Evolutionary conservation across 495 filamentous ascomycete genomes (phyloP).

Genomic region (Melanomma pulvis-pyrius): DNA sequence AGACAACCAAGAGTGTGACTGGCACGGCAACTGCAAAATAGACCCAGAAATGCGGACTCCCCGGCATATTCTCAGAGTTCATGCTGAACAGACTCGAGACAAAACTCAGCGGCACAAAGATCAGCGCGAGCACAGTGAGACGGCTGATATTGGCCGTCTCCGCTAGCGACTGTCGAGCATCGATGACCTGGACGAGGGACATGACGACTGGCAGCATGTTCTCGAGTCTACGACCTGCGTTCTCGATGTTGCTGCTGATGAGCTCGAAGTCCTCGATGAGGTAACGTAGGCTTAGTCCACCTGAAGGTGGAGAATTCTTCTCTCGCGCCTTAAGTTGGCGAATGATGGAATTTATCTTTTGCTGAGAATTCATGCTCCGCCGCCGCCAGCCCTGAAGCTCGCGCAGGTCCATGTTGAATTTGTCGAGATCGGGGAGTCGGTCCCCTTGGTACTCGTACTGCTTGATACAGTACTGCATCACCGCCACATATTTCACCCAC

Average conservation of each 20-base stretch:
- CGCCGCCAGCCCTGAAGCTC: conserved; percentile 17
- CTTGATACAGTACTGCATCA: conserved; percentile 26
- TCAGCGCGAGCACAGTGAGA: conserved; percentile 44
- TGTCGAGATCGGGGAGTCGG: conserved; percentile 8
- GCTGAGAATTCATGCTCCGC: conserved; percentile 6
- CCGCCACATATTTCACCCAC: conserved; percentile 29
- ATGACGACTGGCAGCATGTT: conserved; percentile 41
- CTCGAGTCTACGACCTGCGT: conserved; percentile 34
- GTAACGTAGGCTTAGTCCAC: neutral
- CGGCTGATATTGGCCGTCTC: conserved; percentile 45
- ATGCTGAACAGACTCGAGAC: conserved; percentile 48
- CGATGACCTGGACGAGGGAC: conserved; percentile 42
- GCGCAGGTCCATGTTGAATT: conserved; percentile 7
- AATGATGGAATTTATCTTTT: conserved; percentile 7
- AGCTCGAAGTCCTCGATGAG: conserved; percentile 3
- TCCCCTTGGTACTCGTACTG: conserved; percentile 25
- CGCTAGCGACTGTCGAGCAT: conserved; percentile 33
- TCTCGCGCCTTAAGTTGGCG: neutral
- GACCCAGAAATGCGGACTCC: conserved; percentile 26
- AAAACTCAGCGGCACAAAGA: conserved; percentile 48
- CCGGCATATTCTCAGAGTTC: conserved; percentile 19
- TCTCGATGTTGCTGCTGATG: conserved; percentile 31
- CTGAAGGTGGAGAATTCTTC: neutral
- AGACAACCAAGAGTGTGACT: conserved; percentile 10
- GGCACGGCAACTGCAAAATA: conserved; percentile 33